Conservation (phyloP, 2,329 filamentous ascomycete genomes). For the Endocalyx cinctus region DNA sequence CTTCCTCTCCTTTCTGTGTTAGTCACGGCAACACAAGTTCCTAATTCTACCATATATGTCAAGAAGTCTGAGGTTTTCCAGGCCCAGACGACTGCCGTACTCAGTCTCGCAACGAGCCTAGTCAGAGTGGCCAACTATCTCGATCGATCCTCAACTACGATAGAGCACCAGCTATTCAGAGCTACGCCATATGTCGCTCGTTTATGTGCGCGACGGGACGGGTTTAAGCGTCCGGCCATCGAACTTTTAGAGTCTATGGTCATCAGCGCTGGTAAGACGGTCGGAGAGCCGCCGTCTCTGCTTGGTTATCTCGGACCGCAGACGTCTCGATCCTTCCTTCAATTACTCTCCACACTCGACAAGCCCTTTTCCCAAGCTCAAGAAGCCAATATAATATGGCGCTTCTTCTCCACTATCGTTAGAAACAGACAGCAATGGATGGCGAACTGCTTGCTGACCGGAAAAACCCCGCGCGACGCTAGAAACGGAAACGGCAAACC, state of each 20-base stretch:
- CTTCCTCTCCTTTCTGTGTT: conserved; percentile 72
- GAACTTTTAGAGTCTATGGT: conserved; percentile 70
- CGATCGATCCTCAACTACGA: conserved; percentile 56
- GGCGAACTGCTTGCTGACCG: conserved; percentile 86
- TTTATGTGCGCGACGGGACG: conserved; percentile 65
- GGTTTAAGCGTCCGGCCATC: conserved; percentile 62
- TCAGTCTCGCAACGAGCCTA: conserved; percentile 64
- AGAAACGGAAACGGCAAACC: conserved; percentile 53
- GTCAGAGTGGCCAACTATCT: conserved; percentile 65
- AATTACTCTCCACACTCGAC: conserved; percentile 71
- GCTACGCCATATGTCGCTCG: conserved; percentile 71
- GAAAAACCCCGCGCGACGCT: conserved; percentile 74
- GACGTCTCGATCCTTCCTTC: conserved; percentile 78
- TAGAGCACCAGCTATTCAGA: conserved; percentile 79
- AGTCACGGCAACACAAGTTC: conserved; percentile 54
- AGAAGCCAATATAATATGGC: conserved; percentile 72
- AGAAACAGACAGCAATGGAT: conserved; percentile 94
- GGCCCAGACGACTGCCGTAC: conserved; percentile 58
- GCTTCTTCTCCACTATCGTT: conserved; percentile 78
- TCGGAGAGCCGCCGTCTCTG: conserved; percentile 84
- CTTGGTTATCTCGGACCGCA: conserved; percentile 82
- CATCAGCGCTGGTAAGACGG: conserved; percentile 58
- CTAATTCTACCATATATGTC: conserved; percentile 59
- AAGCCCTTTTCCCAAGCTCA: conserved; percentile 63
- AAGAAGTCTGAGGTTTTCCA: conserved; percentile 51